Evolutionary conservation across 1,284 basidiomycete genomes (phyloP).

Genomic region (Leccinum griseonigrum): DNA sequence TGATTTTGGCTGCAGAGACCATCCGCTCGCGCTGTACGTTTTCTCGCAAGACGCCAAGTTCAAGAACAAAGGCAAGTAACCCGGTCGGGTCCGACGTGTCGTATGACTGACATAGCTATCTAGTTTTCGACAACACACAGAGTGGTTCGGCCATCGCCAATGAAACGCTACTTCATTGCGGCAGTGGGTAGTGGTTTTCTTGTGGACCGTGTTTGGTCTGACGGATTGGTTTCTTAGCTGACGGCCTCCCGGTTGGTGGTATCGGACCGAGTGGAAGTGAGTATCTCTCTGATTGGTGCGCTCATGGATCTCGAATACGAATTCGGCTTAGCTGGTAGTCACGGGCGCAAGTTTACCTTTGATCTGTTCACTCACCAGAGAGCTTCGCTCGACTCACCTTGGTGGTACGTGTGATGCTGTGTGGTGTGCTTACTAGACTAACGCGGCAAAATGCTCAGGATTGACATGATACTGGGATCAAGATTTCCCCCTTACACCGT

Average conservation of each 20-base stretch:
- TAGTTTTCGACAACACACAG: slow-evolving; percentile 65
- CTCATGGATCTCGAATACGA: not conserved
- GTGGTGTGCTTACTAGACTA: not conserved
- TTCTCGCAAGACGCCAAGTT: slow-evolving; percentile 62
- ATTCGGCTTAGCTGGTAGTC: slow-evolving; percentile 49
- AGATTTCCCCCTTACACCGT: slow-evolving; percentile 70
- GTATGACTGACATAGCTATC: slow-evolving; percentile 5
- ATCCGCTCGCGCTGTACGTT: slow-evolving; percentile 76
- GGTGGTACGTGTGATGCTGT: slow-evolving; percentile 43
- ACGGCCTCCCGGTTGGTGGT: slow-evolving; percentile 74
- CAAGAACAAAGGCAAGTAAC: slow-evolving; percentile 55
- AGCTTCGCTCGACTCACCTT: slow-evolving; percentile 59
- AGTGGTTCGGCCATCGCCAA: slow-evolving; percentile 71
- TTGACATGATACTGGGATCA: slow-evolving; percentile 53
- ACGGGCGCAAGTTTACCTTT: slow-evolving; percentile 64
- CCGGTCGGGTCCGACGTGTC: not conserved
- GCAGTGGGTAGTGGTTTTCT: slow-evolving; percentile 37
- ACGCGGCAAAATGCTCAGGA: slow-evolving; percentile 36
- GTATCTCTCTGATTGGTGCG: slow-evolving; percentile 22
- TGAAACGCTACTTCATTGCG: slow-evolving; percentile 57
- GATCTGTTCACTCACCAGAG: slow-evolving; percentile 70
- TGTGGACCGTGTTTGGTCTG: not conserved
- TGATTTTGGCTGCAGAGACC: slow-evolving; percentile 45
- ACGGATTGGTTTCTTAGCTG: slow-evolving; percentile 34
- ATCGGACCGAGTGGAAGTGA: slow-evolving; percentile 70